A percentile compares a stretch with the other conserved stretches of the same genome.
Conservation (phyloP, 2,329 filamentous ascomycete genomes). For the Dichotomopilus funicola region DNA sequence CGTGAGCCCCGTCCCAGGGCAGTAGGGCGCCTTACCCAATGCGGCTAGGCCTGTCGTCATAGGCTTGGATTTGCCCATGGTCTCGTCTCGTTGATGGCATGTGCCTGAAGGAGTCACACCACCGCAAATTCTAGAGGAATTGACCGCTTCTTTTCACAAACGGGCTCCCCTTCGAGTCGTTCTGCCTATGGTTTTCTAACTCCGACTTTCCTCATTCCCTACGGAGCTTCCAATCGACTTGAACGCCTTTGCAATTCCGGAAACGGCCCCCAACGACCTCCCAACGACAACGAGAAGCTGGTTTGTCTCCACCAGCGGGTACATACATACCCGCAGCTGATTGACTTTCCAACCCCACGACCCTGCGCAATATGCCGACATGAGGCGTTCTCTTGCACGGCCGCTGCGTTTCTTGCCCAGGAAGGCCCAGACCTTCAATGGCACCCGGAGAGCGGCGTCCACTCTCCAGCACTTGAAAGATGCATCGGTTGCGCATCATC, state of each 20-base stretch:
- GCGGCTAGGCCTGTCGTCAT: background rate
- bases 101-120: background rate
- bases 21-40: background rate
- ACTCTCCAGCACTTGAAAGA: slow-evolving; percentile 14
- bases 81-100: no score
- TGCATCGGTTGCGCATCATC: slow-evolving; percentile 7
- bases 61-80: background rate
- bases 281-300: no score
- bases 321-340: no score
- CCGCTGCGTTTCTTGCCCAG: slow-evolving; percentile 33
- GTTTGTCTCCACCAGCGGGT: no score
- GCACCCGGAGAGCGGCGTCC: slow-evolving; percentile 11
- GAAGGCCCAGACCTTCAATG: slow-evolving; percentile 9
- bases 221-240: no score
- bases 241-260: no score
- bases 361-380: slow-evolving; percentile 37
- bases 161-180: no score
- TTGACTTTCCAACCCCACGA: background rate
- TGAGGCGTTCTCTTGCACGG: slow-evolving; percentile 34
- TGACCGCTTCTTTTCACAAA: no score
- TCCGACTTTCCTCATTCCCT: no score
- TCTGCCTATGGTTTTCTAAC: no score
- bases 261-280: no score
- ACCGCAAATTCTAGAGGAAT: background rate
- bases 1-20: no score